Evolutionary conservation across 352 stramenopile genomes (phyloP).

Genomic region (Stephanocyclus meneghinianus): DNA sequence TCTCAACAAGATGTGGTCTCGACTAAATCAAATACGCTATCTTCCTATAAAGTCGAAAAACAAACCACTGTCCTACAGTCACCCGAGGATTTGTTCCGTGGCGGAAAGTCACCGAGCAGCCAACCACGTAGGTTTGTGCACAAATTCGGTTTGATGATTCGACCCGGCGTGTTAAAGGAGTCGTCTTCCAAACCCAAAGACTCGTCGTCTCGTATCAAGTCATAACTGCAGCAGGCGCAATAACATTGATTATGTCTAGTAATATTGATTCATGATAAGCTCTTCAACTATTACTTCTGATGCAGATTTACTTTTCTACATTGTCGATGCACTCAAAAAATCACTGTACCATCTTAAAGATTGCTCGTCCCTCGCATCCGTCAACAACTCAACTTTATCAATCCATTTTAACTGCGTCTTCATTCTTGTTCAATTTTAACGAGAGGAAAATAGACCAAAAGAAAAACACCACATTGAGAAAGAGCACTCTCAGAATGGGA

Average conservation of each 20-base stretch:
- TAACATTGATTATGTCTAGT: too few species aligned
- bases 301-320: too few species aligned
- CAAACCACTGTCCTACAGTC: neutral
- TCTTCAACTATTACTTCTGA: too few species aligned
- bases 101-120: conserved; percentile 37
- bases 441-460: conserved; percentile 83
- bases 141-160: conserved; percentile 52
- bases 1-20: conserved; percentile 8
- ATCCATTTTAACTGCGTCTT: conserved; percentile 16
- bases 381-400: neutral
- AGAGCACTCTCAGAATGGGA: conserved; percentile 81
- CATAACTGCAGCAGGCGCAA: neutral
- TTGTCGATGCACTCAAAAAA: too few species aligned
- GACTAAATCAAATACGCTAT: neutral
- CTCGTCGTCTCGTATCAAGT: conserved; percentile 1
- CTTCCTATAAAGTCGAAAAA: neutral
- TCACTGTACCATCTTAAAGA: neutral
- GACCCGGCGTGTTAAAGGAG: conserved; percentile 44
- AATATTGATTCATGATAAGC: too few species aligned
- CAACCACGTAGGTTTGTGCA: conserved; percentile 51
- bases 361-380: neutral
- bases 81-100: conserved; percentile 35
- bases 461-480: conserved; percentile 84
- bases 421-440: conserved; percentile 78
- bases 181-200: conserved; percentile 16